Percentiles rank a stretch among this genome's conserved stretches.
Evolutionary conservation across 306 rosid species (phyloP).

Genomic region (Lathyrus aphaca): DNA sequence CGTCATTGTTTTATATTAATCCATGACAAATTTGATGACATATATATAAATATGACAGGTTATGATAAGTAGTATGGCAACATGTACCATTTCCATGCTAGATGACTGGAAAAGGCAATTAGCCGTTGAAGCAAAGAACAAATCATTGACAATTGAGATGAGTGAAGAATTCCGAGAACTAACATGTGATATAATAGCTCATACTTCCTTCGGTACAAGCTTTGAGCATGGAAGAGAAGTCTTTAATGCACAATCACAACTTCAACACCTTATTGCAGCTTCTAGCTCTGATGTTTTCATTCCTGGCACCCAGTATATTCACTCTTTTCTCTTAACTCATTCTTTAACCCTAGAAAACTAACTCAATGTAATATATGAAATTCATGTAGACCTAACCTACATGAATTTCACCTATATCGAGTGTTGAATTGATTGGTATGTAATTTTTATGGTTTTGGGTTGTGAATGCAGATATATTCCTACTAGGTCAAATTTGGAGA

Average conservation of each 20-base stretch:
- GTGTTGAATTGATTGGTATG: neutral
- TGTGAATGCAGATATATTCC: slow-evolving; percentile 42
- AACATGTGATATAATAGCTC: slow-evolving; percentile 45
- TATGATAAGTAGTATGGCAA: slow-evolving; percentile 44
- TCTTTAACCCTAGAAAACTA: too few relatives aligned
- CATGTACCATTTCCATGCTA: slow-evolving; percentile 39
- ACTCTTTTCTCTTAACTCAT: too few relatives aligned
- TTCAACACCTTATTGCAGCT: slow-evolving; percentile 6
- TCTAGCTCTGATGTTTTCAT: slow-evolving; percentile 27
- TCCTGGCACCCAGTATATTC: slow-evolving; percentile 45
- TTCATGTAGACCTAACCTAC: too few relatives aligned
- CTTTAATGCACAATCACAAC: slow-evolving; percentile 36
- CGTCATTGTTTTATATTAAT: too few relatives aligned
- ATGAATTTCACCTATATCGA: too few relatives aligned
- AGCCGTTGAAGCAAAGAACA: slow-evolving; percentile 17
- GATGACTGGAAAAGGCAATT: slow-evolving; percentile 35
- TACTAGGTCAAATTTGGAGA: slow-evolving; percentile 34
- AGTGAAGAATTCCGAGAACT: slow-evolving; percentile 35
- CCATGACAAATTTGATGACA: too few relatives aligned
- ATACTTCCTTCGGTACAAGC: slow-evolving; percentile 41
- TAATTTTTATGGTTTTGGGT: neutral
- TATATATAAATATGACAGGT: slow-evolving; percentile 26
- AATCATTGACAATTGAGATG: slow-evolving; percentile 23
- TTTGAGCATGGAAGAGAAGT: slow-evolving; percentile 39
- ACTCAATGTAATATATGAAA: too few relatives aligned